Percentiles rank a stretch among this genome's conserved stretches.
Evolutionary conservation across 176 grass and related monocot species (phyloP).

Genomic region (Aegilops speltoides): DNA sequence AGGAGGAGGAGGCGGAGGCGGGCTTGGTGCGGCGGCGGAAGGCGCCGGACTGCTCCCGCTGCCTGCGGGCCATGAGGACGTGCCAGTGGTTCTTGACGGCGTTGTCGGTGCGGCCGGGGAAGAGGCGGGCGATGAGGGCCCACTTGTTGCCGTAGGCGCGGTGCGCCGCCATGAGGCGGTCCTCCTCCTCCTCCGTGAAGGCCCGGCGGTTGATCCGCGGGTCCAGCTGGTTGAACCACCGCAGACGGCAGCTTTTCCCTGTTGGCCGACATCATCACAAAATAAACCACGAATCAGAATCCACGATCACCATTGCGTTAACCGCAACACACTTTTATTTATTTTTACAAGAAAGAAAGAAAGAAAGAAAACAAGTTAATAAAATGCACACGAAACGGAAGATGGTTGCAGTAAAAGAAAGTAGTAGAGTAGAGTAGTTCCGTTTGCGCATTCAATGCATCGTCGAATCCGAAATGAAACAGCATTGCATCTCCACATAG

Average conservation of each 20-base stretch:
- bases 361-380: not conserved
- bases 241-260: slow-evolving; percentile 88
- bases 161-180: slow-evolving; percentile 71
- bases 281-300: not conserved
- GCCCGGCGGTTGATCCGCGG: slow-evolving; percentile 72
- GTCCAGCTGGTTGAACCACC: slow-evolving; percentile 97
- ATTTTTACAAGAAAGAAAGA: not conserved
- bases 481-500: slow-evolving; percentile 1
- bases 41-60: slow-evolving; percentile 64
- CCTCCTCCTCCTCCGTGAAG: slow-evolving; percentile 82
- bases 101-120: slow-evolving; percentile 90
- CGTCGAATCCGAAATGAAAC: not conserved
- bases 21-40: slow-evolving; percentile 75
- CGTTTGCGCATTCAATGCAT: not conserved
- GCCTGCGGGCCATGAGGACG: slow-evolving; percentile 79
- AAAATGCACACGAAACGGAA: not conserved
- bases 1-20: slow-evolving; percentile 1
- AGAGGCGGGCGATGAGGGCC: slow-evolving; percentile 77
- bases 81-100: slow-evolving; percentile 98
- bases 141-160: slow-evolving; percentile 90
- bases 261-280: not conserved
- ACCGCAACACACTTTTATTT: not conserved
- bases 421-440: not conserved
- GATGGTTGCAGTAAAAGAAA: not conserved
- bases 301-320: not conserved